Evolutionary conservation across 805 yeast genomes (phyloP).

Genomic region (Debaryomyces prosopidis): DNA sequence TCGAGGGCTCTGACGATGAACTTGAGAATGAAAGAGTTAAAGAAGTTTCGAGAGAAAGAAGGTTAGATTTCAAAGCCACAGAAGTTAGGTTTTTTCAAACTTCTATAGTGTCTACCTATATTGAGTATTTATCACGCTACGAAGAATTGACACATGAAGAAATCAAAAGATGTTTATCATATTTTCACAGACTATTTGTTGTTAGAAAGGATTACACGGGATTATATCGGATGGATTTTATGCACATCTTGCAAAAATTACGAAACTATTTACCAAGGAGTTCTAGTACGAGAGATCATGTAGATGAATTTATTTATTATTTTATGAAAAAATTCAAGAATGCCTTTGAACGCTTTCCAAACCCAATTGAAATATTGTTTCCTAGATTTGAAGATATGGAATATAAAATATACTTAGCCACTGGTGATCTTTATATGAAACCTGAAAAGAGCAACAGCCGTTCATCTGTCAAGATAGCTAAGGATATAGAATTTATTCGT

Average conservation of each 20-base stretch:
- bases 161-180: conserved; percentile 64
- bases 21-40: conserved; percentile 29
- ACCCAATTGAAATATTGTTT: conserved; percentile 67
- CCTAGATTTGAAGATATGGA: conserved; percentile 51
- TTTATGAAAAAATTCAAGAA: conserved; percentile 61
- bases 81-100: conserved; percentile 56
- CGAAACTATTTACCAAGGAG: conserved; percentile 47
- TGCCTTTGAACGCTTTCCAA: conserved; percentile 50
- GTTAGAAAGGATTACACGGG: conserved; percentile 56
- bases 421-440: conserved; percentile 52
- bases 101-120: conserved; percentile 62
- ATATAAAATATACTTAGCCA: conserved; percentile 52
- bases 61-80: conserved; percentile 42
- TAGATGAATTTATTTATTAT: conserved; percentile 63
- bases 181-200: conserved; percentile 69
- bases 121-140: conserved; percentile 59
- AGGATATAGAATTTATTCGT: conserved; percentile 33
- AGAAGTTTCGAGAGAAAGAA: conserved; percentile 45
- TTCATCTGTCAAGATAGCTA: conserved; percentile 32
- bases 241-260: conserved; percentile 54
- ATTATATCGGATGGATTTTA: conserved; percentile 70
- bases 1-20: conserved; percentile 38
- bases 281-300: conserved; percentile 53
- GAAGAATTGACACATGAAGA: conserved; percentile 61
- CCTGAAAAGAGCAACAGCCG: conserved; percentile 14